Percentiles rank a stretch among this genome's conserved stretches.
Evolutionary conservation across 2,329 filamentous ascomycete genomes (phyloP).

Genomic region (Ascochyta lentis): DNA sequence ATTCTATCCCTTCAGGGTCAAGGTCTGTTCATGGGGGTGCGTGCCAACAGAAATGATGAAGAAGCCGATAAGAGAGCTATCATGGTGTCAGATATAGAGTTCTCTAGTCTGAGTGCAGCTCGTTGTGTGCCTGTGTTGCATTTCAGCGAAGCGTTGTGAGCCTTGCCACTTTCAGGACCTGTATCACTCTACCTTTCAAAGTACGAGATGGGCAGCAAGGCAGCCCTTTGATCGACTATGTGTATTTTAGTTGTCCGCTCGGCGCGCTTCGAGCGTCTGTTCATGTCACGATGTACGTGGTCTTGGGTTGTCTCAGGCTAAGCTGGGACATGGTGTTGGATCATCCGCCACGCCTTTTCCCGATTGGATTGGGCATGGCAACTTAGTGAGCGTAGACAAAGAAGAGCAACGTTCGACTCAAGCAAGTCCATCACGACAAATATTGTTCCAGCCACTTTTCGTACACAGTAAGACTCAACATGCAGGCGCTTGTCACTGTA

Average conservation of each 20-base stretch:
- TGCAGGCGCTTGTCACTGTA: background rate
- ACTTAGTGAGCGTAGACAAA: background rate
- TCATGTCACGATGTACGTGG: background rate
- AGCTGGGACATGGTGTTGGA: background rate
- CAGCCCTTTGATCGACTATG: background rate
- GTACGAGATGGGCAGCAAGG: background rate
- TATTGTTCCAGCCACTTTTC: background rate
- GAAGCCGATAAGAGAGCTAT: conserved; percentile 19
- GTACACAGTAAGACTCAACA: background rate
- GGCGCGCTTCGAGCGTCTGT: background rate
- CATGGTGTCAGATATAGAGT: background rate
- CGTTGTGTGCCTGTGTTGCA: background rate
- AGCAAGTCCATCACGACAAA: background rate
- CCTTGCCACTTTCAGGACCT: background rate
- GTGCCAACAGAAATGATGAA: conserved; percentile 29
- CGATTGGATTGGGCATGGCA: background rate
- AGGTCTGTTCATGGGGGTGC: conserved; percentile 44
- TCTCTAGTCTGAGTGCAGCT: background rate
- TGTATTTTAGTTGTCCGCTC: background rate
- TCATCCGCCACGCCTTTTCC: background rate
- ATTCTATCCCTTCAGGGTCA: conserved; percentile 31
- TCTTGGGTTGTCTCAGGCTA: background rate
- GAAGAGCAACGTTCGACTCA: background rate
- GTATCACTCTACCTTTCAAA: background rate
- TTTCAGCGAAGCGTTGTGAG: background rate